Evolutionary conservation across 208 protist genomes (phyloP).

Genomic region (Acanthamoeba triangularis): DNA sequence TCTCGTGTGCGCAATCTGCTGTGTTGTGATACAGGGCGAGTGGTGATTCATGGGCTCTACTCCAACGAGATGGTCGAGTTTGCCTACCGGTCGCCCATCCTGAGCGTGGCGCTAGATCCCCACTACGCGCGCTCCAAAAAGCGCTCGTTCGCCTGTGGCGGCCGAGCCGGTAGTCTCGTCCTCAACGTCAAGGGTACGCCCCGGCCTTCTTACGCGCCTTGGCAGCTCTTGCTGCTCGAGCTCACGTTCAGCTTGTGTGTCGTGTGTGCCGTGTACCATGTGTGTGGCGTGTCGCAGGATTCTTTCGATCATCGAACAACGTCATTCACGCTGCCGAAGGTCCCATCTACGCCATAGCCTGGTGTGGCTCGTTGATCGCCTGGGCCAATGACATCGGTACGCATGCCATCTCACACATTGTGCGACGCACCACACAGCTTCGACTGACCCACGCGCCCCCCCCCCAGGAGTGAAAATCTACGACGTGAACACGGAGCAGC

Average conservation of each 20-base stretch:
- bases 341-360: slow-evolving; percentile 88
- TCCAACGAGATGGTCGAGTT: slow-evolving; percentile 76
- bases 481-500: slow-evolving; percentile 86
- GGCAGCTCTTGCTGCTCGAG: background rate
- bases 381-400: slow-evolving; percentile 92
- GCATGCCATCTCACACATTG: background rate
- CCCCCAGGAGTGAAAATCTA: slow-evolving; percentile 87
- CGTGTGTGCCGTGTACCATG: background rate
- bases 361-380: slow-evolving; percentile 89
- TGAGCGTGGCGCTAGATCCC: slow-evolving; percentile 90
- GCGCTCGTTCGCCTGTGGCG: slow-evolving; percentile 88
- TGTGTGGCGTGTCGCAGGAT: slow-evolving; percentile 56
- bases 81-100: slow-evolving; percentile 87
- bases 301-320: slow-evolving; percentile 85
- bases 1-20: background rate
- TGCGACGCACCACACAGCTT: background rate
- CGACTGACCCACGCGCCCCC: background rate
- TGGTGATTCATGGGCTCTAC: slow-evolving; percentile 88
- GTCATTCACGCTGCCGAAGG: slow-evolving; percentile 92
- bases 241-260: background rate
- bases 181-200: slow-evolving; percentile 89
- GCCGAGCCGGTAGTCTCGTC: slow-evolving; percentile 89
- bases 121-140: slow-evolving; percentile 88
- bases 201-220: slow-evolving; percentile 77
- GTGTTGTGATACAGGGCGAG: slow-evolving; percentile 78